These are phyloP conservation scores for Penicillium ucsense DNA, from an alignment of 495 filamentous ascomycete species.

Conservation along the genomic window DNA sequence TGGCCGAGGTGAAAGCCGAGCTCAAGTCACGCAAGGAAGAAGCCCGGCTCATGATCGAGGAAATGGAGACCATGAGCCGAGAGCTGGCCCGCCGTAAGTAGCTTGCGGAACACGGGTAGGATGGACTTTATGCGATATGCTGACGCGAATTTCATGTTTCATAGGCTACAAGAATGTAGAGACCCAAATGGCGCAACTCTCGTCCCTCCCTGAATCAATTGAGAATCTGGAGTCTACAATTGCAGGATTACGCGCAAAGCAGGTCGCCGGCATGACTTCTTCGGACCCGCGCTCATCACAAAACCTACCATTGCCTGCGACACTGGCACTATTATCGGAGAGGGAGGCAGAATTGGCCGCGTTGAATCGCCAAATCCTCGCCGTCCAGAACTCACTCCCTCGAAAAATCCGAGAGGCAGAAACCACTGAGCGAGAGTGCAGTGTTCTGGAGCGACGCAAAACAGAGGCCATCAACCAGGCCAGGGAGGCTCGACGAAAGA, in stretches of 20 bases:
- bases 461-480: conserved; percentile 58
- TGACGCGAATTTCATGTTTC: neutral
- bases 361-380: conserved; percentile 58
- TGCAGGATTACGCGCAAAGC: conserved; percentile 39
- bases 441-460: conserved; percentile 61
- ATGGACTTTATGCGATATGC: neutral
- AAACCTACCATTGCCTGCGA: conserved; percentile 32
- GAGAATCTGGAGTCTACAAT: conserved; percentile 52
- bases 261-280: conserved; percentile 27
- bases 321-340: conserved; percentile 35
- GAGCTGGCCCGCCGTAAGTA: conserved; percentile 44
- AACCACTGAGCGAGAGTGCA: conserved; percentile 59
- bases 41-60: conserved; percentile 59
- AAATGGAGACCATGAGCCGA: conserved; percentile 58
- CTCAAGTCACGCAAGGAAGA: conserved; percentile 72
- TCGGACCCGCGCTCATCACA: conserved; percentile 27
- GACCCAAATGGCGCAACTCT: conserved; percentile 49
- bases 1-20: conserved; percentile 61
- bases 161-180: conserved; percentile 55
- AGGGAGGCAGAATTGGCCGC: conserved; percentile 52
- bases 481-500: conserved; percentile 69
- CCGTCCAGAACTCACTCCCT: conserved; percentile 55
- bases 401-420: conserved; percentile 64
- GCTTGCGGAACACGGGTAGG: no score
- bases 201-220: conserved; percentile 52